Base-by-base conservation (phyloP, 768 basidiomycete species). In the Rhodotorula toruloides region DNA sequence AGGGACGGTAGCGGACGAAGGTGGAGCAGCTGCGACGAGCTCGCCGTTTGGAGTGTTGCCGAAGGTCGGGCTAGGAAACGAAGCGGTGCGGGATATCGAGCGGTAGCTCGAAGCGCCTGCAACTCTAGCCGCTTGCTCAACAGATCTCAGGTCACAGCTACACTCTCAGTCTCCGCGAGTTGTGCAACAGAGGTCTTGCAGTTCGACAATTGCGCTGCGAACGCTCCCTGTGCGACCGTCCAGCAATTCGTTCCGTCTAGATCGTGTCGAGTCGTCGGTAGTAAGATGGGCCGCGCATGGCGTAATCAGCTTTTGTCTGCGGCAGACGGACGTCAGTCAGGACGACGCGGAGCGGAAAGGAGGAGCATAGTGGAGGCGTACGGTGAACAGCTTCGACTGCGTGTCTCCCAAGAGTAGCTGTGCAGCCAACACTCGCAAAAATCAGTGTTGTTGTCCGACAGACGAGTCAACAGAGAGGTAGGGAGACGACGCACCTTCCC, bases 341-440 rank as follows among this genome's bases (percentile, higher is more conserved):
- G 37, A 14, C n/a, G 6, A 31, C 34, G 44, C 0, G 1, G 19
- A 13, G 37, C 14, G 56, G 42, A 19, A 7, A 46, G 57, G 3
- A 13, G 22, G 43, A 12, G 55, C 9, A 16, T 31, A 50, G 1
- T 2, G 42, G 6, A 27, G 39, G 16, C 68, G 42, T n/a, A 70
- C 69, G 54, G 67, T 63, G 36, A 71, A 71, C 19, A 71, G 54
- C 50, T 67, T 71, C 9, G 54, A 42, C 31, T 70, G 69, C 17
- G 55, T n/a, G 25, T 71, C 70, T 32, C 58, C 54, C 46, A 71
- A 53, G 49, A 71, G 50, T 11, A 70, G 60, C 67, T 68, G 58
- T 14, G 12, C 9, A 5, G n/a, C 7, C 12, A 19, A 40, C 37
- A 8, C 46, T 27, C 11, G n/a, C 34, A 3, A 34, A 2, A 14